Conservation (phyloP, 73 alveolate genomes). For the Paramecium octaurelia region DNA sequence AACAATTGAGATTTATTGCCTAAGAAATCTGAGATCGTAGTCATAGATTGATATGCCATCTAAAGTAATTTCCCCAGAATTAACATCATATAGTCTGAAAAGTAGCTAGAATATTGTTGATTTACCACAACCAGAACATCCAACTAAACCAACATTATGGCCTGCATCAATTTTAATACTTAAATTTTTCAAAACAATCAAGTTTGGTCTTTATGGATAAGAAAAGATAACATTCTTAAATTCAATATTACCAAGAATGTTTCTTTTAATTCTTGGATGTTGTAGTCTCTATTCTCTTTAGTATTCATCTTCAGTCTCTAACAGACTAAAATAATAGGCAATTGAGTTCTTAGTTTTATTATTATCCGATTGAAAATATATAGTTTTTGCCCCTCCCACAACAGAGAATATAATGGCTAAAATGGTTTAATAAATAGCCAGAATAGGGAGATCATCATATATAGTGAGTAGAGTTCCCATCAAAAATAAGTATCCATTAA, state of each 20-base stretch:
- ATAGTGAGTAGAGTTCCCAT: neutral
- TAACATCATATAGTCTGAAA: slow-evolving; percentile 83
- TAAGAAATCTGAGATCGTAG: slow-evolving; percentile 68
- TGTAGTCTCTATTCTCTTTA: neutral
- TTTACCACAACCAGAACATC: slow-evolving; percentile 97
- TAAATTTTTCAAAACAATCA: slow-evolving; percentile 69
- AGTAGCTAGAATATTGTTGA: slow-evolving; percentile 83
- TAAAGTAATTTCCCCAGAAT: slow-evolving; percentile 70
- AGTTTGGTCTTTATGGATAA: slow-evolving; percentile 78
- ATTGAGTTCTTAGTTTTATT: neutral
- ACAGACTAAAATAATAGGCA: neutral
- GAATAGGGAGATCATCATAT: neutral
- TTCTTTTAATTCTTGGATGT: neutral
- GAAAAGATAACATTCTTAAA: slow-evolving; percentile 40
- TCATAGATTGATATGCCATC: slow-evolving; percentile 77
- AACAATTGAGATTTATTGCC: slow-evolving; percentile 83
- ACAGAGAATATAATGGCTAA: slow-evolving; percentile 27
- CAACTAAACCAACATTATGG: slow-evolving; percentile 91
- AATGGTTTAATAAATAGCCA: neutral
- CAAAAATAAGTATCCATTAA: neutral
- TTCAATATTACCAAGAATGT: slow-evolving; percentile 71
- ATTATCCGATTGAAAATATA: neutral
- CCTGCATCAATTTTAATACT: slow-evolving; percentile 76
- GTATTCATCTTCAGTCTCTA: neutral
- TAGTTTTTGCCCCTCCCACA: neutral